A percentile compares a stretch with the other conserved stretches of the same genome.
phyloP scores from a whole-genome alignment of 768 basidiomycete species.

The Lanmaoa rubissima region DNA sequence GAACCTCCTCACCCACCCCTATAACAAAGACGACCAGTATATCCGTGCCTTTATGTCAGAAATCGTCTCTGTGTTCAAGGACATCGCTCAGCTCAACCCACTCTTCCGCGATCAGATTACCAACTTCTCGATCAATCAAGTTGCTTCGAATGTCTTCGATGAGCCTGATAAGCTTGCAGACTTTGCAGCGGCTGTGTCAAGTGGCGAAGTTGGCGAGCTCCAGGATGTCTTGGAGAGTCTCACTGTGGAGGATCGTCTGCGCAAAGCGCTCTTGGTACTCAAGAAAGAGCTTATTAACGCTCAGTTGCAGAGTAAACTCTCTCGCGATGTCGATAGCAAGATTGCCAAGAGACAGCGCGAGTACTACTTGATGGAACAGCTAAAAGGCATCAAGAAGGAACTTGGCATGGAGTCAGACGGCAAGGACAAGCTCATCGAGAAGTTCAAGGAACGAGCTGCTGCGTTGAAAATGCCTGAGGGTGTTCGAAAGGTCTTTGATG shows the following conservation, averaged over 20 bases:
- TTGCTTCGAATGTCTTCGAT: slow-evolving; percentile 91
- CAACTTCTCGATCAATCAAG: slow-evolving; percentile 91
- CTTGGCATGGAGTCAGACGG: slow-evolving; percentile 94
- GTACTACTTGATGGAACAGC: slow-evolving; percentile 95
- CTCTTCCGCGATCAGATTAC: slow-evolving; percentile 98
- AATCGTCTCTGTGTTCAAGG: slow-evolving; percentile 96
- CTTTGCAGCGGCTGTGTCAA: slow-evolving; percentile 93
- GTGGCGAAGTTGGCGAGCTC: slow-evolving; percentile 87
- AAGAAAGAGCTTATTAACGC: slow-evolving; percentile 99
- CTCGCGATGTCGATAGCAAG: slow-evolving; percentile 90
- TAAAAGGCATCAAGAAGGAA: slow-evolving; percentile 95
- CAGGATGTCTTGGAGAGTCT: slow-evolving; percentile 92
- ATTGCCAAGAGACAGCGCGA: slow-evolving; percentile 93
- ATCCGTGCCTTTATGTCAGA: slow-evolving; percentile 96
- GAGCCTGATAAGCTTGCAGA: slow-evolving; percentile 97
- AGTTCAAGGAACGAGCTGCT: slow-evolving; percentile 84
- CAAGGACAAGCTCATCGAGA: slow-evolving; percentile 91
- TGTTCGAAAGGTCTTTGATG: slow-evolving; percentile 93
- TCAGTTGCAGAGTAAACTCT: slow-evolving; percentile 89
- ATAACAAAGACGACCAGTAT: slow-evolving; percentile 91
- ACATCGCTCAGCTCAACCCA: slow-evolving; percentile 94
- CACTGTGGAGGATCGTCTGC: slow-evolving; percentile 82
- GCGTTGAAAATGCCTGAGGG: slow-evolving; percentile 83
- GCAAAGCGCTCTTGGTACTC: slow-evolving; percentile 86
- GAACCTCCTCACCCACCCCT: slow-evolving; percentile 78